Conservation (phyloP, 345 rosid genomes). For the Aethionema arabicum region DNA sequence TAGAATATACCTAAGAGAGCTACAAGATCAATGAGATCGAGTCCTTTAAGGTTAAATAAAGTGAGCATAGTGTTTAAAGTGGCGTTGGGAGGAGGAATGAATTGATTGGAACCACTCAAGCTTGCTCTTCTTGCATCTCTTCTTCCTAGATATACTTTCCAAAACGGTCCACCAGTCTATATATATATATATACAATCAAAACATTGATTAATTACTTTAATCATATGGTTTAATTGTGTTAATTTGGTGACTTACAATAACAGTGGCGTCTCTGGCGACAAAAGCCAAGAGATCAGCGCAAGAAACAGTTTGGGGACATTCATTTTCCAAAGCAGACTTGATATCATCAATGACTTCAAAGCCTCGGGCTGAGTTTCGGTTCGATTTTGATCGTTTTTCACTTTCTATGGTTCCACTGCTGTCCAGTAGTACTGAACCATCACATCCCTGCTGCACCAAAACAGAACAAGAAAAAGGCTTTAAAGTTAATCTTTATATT, state of each 20-base stretch:
- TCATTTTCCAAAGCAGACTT: constrained; percentile 67
- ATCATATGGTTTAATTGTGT: not conserved
- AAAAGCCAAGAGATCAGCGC: constrained; percentile 68
- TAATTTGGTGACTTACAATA: constrained; percentile 44
- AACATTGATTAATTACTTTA: not conserved
- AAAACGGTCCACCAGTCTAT: constrained; percentile 75
- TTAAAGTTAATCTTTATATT: not conserved
- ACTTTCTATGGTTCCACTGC: constrained; percentile 51
- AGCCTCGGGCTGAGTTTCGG: constrained; percentile 68
- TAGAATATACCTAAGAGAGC: constrained; percentile 67
- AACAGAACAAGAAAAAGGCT: not conserved
- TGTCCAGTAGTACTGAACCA: constrained; percentile 66
- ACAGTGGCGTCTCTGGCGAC: constrained; percentile 78
- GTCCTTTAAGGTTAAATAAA: constrained; percentile 68
- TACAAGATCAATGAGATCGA: constrained; percentile 62
- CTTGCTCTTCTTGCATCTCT: constrained; percentile 70
- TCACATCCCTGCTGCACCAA: constrained; percentile 67
- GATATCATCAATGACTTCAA: constrained; percentile 70
- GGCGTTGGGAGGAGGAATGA: constrained; percentile 70
- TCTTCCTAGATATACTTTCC: constrained; percentile 80
- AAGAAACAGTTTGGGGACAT: constrained; percentile 75
- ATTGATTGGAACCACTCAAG: constrained; percentile 50
- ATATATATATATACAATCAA: not conserved
- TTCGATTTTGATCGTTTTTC: constrained; percentile 70
- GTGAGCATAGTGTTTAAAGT: constrained; percentile 59